These are phyloP conservation scores for Venturiaceae sp. DNA, from an alignment of 2,329 filamentous ascomycete genomes.

Conservation along the genomic window DNA sequence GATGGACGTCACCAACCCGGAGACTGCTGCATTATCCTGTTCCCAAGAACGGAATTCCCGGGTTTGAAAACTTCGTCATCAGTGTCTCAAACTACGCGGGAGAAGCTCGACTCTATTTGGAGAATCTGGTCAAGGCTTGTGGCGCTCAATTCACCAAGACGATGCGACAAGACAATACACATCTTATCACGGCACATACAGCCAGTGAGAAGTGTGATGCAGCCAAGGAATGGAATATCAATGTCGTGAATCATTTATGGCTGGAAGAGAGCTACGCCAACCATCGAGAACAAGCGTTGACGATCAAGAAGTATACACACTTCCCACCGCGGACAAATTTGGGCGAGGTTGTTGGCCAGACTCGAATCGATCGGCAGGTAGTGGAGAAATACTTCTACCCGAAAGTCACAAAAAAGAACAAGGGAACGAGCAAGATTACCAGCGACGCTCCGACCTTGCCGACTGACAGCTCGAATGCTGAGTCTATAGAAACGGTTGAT, in stretches of 20 bases:
- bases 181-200: conserved; percentile 83
- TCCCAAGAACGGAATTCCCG: conserved; percentile 65
- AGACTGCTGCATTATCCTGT: conserved; percentile 86
- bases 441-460: conserved; percentile 14
- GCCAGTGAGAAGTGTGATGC: conserved; percentile 90
- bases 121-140: conserved; percentile 76
- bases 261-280: conserved; percentile 94
- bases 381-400: conserved; percentile 61
- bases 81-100: conserved; percentile 95
- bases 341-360: conserved; percentile 86
- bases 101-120: conserved; percentile 84
- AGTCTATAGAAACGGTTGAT: conserved; percentile 11
- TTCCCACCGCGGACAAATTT: conserved; percentile 88
- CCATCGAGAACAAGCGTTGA: conserved; percentile 65
- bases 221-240: conserved; percentile 82
- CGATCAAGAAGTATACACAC: conserved; percentile 67
- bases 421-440: conserved; percentile 12
- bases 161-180: conserved; percentile 90
- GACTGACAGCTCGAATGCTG: conserved; percentile 10
- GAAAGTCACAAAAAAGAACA: conserved; percentile 9
- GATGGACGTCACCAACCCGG: conserved; percentile 77
- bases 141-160: conserved; percentile 91
- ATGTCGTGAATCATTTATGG: conserved; percentile 92
- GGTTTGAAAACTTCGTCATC: conserved; percentile 67
- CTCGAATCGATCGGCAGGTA: conserved; percentile 63